phyloP scores from a whole-genome alignment of 116 monocot genomes.

The Dioscorea cayenensis region DNA sequence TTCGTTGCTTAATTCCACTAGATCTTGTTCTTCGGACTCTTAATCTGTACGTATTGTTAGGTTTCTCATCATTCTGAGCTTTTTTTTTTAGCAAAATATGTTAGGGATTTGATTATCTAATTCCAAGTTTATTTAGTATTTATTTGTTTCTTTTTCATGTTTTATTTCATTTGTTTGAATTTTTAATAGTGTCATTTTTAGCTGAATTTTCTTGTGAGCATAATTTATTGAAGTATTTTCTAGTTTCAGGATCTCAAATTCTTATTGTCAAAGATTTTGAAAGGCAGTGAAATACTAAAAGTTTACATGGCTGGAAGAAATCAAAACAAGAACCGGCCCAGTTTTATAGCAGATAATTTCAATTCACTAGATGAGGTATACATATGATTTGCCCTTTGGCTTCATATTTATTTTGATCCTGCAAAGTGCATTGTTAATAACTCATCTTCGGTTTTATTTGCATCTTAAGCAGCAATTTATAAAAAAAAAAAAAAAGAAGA shows the following conservation, averaged over 20 bases:
- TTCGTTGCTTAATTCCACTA: too few species aligned
- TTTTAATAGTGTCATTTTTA: too few species aligned
- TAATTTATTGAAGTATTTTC: background rate
- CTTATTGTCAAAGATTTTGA: too few species aligned
- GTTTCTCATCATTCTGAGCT: too few species aligned
- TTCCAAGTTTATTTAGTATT: too few species aligned
- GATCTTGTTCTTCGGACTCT: too few species aligned
- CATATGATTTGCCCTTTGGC: background rate
- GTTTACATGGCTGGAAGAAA: constrained; percentile 13
- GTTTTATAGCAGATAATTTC: constrained; percentile 58
- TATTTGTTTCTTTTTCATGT: too few species aligned
- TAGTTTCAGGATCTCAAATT: background rate
- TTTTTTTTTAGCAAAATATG: too few species aligned
- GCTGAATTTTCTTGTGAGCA: background rate
- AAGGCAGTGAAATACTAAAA: constrained; percentile 10
- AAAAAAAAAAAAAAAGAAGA: too few species aligned
- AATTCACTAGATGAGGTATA: constrained; percentile 56
- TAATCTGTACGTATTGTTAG: too few species aligned
- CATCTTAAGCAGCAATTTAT: background rate
- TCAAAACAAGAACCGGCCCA: constrained; percentile 2
- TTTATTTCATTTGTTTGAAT: background rate
- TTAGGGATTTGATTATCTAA: too few species aligned
- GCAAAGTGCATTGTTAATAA: background rate
- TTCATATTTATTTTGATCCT: background rate
- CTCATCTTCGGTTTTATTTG: background rate